phyloP scores from a whole-genome alignment of 495 filamentous ascomycete genomes.

The Hypoxylon subgilvum region DNA sequence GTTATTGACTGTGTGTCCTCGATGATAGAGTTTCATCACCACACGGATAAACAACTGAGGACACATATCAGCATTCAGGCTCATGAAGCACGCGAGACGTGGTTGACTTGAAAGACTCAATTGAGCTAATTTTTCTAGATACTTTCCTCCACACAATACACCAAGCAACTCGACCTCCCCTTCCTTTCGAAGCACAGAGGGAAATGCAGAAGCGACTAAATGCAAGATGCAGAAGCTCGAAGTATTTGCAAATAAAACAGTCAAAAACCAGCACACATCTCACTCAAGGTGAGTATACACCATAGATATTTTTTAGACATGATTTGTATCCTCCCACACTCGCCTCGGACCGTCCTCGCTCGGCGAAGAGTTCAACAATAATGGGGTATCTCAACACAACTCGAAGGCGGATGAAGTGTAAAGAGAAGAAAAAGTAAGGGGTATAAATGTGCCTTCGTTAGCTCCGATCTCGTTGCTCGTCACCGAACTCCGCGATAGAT shows the following conservation, averaged over 20 bases:
- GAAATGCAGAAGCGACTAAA: conserved; percentile 20
- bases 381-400: conserved; percentile 44
- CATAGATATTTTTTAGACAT: conserved; percentile 14
- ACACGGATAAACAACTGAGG: no score
- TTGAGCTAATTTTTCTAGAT: conserved; percentile 24
- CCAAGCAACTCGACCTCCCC: neutral
- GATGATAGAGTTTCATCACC: no score
- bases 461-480: conserved; percentile 32
- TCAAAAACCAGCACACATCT: conserved; percentile 30
- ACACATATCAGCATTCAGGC: no score
- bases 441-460: conserved; percentile 41
- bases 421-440: conserved; percentile 31
- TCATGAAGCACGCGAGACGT: neutral
- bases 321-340: conserved; percentile 29
- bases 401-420: conserved; percentile 36
- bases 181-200: conserved; percentile 21
- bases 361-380: conserved; percentile 44
- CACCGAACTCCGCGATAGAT: conserved; percentile 35
- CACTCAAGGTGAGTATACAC: conserved; percentile 22
- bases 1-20: no score
- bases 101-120: conserved; percentile 9
- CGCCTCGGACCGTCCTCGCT: conserved; percentile 38
- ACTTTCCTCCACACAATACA: conserved; percentile 7
- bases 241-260: conserved; percentile 4
- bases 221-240: conserved; percentile 14